Conservation (phyloP, 1,139 yeast species). For the Zygosaccharomyces sapae region DNA sequence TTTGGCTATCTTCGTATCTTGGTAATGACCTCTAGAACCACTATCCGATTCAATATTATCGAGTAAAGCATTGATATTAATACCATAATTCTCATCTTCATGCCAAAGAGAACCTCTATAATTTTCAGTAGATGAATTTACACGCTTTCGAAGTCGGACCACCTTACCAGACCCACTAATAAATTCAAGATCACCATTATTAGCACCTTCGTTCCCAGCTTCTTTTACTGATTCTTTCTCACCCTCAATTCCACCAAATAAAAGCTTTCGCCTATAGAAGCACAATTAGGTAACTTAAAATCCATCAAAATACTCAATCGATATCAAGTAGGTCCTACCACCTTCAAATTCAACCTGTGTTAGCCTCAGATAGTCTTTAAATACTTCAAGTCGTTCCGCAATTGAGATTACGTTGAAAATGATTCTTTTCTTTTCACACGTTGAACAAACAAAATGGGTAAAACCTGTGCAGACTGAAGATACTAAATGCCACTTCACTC, state of each 20-base stretch:
- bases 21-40: background rate
- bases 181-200: constrained; percentile 8
- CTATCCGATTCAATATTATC: constrained; percentile 32
- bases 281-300: background rate
- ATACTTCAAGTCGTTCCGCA: background rate
- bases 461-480: background rate
- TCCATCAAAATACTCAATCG: background rate
- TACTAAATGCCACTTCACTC: constrained; percentile 1
- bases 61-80: constrained; percentile 37
- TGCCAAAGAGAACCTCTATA: constrained; percentile 20
- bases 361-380: background rate
- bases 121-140: background rate
- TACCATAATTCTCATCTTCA: constrained; percentile 36
- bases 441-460: background rate
- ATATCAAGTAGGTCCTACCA: background rate
- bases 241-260: constrained; percentile 1
- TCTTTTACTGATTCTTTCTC: background rate
- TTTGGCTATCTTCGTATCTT: background rate
- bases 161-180: constrained; percentile 25
- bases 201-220: background rate
- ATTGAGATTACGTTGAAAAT: background rate
- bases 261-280: constrained; percentile 7
- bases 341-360: background rate
- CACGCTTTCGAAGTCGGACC: constrained; percentile 20
- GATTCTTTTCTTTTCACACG: constrained; percentile 1